Evolutionary conservation across 257 asterid species (phyloP).

Genomic region (Anisodus acutangulus): DNA sequence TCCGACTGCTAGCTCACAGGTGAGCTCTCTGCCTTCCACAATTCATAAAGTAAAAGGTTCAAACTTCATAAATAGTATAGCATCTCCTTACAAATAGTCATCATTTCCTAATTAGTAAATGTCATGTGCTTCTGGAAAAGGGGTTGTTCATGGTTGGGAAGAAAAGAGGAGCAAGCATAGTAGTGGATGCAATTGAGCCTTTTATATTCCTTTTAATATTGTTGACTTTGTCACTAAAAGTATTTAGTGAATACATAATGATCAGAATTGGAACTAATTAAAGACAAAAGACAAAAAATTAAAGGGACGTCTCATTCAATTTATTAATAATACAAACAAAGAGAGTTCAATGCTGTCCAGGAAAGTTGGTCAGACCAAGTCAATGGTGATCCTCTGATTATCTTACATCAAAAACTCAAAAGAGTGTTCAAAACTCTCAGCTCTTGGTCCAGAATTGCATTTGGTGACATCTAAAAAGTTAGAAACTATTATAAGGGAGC

Average conservation of each 20-base stretch:
- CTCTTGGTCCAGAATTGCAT: no score
- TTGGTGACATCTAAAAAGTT: no score
- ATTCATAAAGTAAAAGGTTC: no score
- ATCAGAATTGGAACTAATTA: neutral
- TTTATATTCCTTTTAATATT: conserved; percentile 5
- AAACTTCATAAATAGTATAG: no score
- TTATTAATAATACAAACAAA: neutral
- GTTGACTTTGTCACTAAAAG: conserved; percentile 3
- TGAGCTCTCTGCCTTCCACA: no score
- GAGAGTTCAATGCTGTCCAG: neutral
- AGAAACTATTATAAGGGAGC: neutral
- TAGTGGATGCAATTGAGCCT: neutral
- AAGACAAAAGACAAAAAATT: neutral
- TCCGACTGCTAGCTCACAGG: no score
- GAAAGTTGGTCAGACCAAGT: no score
- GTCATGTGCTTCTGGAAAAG: neutral
- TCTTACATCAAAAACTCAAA: no score
- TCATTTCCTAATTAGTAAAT: neutral
- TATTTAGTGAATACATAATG: neutral
- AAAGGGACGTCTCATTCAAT: neutral
- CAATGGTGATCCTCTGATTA: no score
- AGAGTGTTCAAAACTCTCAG: no score
- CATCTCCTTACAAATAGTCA: neutral
- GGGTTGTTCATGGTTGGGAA: neutral
- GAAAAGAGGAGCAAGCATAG: neutral